Evolutionary conservation across 768 basidiomycete genomes (phyloP), one percentile per base, ranked within the genome.

Genomic region (Mycena rosella): DNA sequence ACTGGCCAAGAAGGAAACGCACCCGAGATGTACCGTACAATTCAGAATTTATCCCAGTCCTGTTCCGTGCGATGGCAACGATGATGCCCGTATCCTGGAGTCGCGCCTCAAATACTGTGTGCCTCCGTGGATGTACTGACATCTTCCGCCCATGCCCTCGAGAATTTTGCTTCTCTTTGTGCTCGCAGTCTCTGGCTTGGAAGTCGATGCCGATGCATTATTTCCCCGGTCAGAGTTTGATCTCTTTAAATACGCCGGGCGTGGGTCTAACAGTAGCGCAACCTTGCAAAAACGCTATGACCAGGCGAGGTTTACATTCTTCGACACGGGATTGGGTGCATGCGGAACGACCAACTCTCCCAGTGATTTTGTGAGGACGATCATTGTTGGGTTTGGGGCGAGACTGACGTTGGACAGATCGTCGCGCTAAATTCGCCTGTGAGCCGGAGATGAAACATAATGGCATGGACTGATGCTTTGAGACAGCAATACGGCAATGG

Each of bases 281-380:
- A 62, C 69, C 7, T 30, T 80, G 40, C 70, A 65, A 52, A 80
- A 78, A 61, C 76, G 79, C 34, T 77, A 75, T 49, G 72, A 73
- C 48, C 67, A 68, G 51, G 72, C 75, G 29, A 74, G 73, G 60
- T 78, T 79, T 66, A 77, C 80, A 11, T 79, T 71, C 62, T 81
- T 74, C 68, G 74, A 73, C 55, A 67, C 74, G 55, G 76, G 75
- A 17, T 63, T 84, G 74, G 87, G 87, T 45, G 86, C 87, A n/a
- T 88, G 87, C 68, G 87, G 87, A 9, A 30, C 74, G 24, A n/a
- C 2, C 7, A 88, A 79, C 70, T 44, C 53, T 2, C 36, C 76
- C 14, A 75, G 69, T 42, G 87, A 88, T 69, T 87, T 77, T 52
- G 86, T 87, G 61, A 68, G 82, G 75, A 18, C 7, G 17, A 32